These are phyloP conservation scores for Rhamnella rubrinervis DNA, from an alignment of 331 rosid genomes.

Conservation along the genomic window DNA sequence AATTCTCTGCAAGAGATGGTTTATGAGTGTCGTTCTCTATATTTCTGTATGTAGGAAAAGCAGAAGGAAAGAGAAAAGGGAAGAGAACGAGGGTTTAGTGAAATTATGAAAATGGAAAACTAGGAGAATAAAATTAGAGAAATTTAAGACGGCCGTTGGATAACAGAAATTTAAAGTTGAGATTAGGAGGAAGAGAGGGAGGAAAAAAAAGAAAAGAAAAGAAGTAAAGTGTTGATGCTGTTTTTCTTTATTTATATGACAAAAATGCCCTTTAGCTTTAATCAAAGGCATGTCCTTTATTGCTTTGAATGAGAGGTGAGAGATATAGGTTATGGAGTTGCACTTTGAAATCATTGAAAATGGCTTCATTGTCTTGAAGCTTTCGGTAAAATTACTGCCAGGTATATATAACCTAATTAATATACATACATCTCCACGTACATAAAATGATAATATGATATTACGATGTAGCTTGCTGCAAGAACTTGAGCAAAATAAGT, in stretches of 20 bases:
- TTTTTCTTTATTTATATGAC: constrained; percentile 50
- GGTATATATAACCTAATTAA: background rate
- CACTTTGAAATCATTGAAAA: constrained; percentile 57
- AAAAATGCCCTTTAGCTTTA: constrained; percentile 90
- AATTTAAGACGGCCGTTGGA: constrained; percentile 57
- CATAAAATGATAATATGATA: too few species aligned
- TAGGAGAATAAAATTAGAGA: background rate
- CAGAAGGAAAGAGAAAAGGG: constrained; percentile 26
- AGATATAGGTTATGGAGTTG: constrained; percentile 37
- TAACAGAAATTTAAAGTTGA: constrained; percentile 71
- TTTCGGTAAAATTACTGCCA: constrained; percentile 32
- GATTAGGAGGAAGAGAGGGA: constrained; percentile 38
- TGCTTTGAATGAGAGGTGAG: constrained; percentile 48
- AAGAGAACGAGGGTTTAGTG: constrained; percentile 31
- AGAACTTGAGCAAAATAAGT: too few species aligned
- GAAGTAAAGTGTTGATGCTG: constrained; percentile 58
- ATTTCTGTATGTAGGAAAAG: constrained; percentile 38
- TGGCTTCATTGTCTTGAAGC: constrained; percentile 43
- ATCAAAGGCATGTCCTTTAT: constrained; percentile 57
- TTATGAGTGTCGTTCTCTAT: constrained; percentile 20
- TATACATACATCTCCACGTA: too few species aligned
- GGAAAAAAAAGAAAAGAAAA: background rate
- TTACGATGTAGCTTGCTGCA: too few species aligned
- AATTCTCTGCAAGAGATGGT: constrained; percentile 38
- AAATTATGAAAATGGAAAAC: constrained; percentile 22